Conservation (phyloP, 1,284 basidiomycete species). For the Malassezia restricta region DNA sequence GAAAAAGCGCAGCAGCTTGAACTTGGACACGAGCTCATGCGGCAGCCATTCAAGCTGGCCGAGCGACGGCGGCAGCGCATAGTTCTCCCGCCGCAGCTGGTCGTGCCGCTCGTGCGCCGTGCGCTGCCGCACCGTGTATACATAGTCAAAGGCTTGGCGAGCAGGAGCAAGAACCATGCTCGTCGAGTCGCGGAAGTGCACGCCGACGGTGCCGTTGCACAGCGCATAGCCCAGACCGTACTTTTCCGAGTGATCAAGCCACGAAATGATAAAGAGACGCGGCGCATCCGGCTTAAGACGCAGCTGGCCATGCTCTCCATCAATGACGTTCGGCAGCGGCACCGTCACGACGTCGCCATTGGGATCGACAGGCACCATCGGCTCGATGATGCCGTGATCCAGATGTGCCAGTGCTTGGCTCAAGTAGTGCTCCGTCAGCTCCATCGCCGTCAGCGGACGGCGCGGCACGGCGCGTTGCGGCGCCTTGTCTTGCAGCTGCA, state of each 20-base stretch:
- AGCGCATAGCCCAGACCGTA: constrained; percentile 97
- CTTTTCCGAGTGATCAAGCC: constrained; percentile 97
- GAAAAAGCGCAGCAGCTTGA: constrained; percentile 37
- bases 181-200: constrained; percentile 91
- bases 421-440: constrained; percentile 54
- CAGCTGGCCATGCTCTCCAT: constrained; percentile 47
- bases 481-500: constrained; percentile 25
- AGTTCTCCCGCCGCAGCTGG: constrained; percentile 32
- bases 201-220: constrained; percentile 83
- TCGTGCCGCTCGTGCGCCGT: constrained; percentile 13
- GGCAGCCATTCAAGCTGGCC: constrained; percentile 15
- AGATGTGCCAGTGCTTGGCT: constrained; percentile 59
- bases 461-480: not conserved
- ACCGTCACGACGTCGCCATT: constrained; percentile 11
- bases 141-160: constrained; percentile 54
- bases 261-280: constrained; percentile 80
- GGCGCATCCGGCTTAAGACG: constrained; percentile 54
- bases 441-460: constrained; percentile 20
- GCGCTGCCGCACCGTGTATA: constrained; percentile 22
- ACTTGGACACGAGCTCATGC: constrained; percentile 24
- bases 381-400: constrained; percentile 48
- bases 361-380: constrained; percentile 48
- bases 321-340: constrained; percentile 11
- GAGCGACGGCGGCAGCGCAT: constrained; percentile 9
- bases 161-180: constrained; percentile 69